Conservation (phyloP, 306 rosid species). For the Prunus kanzakura region DNA sequence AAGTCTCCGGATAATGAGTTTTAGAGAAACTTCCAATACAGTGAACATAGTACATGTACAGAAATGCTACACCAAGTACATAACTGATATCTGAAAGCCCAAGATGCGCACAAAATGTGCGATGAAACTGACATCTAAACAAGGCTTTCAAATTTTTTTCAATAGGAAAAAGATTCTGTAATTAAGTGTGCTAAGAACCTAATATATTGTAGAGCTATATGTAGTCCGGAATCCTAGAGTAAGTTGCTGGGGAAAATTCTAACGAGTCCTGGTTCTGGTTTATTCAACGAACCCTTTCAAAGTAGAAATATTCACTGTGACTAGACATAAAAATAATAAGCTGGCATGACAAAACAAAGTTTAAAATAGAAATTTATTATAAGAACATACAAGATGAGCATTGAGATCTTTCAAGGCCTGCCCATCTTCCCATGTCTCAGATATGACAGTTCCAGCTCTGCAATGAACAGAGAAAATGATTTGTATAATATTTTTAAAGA, state of each 20-base stretch:
- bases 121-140: neutral
- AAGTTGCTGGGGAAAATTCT: neutral
- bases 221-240: neutral
- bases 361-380: conserved; percentile 1
- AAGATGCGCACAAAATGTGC: neutral
- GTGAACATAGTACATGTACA: neutral
- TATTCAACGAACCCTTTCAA: neutral
- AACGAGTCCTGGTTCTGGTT: neutral
- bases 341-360: neutral
- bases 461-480: conserved; percentile 28
- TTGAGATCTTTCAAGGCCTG: conserved; percentile 91
- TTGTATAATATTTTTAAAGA: neutral
- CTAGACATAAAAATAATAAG: neutral
- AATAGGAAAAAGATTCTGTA: neutral
- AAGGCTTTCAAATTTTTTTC: too few species aligned
- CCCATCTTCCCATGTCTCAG: conserved; percentile 99
- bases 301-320: neutral
- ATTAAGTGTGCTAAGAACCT: neutral
- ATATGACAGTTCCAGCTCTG: conserved; percentile 98
- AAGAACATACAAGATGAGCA: conserved; percentile 81
- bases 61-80: neutral
- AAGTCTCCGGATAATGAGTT: too few species aligned
- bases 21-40: too few species aligned
- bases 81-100: neutral
- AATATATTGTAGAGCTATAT: neutral